Evolutionary conservation across 2,329 filamentous ascomycete genomes (phyloP), one percentile per base, ranked within the genome.

Genomic region (Aspergillus sp.): DNA sequence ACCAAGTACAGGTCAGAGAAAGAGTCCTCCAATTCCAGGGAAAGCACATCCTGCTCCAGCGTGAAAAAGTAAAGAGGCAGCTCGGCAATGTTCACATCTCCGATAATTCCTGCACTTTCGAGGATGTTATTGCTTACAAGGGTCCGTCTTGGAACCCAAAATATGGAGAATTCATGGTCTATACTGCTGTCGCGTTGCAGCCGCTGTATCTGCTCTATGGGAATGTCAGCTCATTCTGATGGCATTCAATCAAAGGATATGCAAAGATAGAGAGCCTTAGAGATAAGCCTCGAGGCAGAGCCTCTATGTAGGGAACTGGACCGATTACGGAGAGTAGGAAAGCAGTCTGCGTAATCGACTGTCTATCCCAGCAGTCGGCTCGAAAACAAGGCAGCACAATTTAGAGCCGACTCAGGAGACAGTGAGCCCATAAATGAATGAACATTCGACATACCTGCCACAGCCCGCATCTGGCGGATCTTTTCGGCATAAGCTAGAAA

Each of bases 131-230:
- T 92, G 65, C 91, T 95, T 54, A 98, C 89, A 54, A 96, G 81
- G 4, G 95, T 98, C 60, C 95, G 89, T 57, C 95, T 87, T 5
- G 96, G 93, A 42, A 96, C 90, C 90, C 95, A 98, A 72, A 97
- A 93, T 66, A 99, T 89, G 62, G 93, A 93, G 72, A 98, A 96
- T 67, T 99, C 93, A 83, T 99, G 95, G 64, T 92, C 90, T 47
- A 88, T 90, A 68, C 91, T 89, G 71, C 89, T 93, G 74, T 95
- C 91, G 69, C 89, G 89, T 68, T 93, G 91, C 57, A 98, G 81
- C 59, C 90, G 88, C 74, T 93, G 93, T 67, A 98, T 92, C 79
- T 98, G 92, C 66, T 90, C 93, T 97, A 68, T 54, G 58, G 38
- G 55, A 60, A 72, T 83, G 82, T 89, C 76, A 89, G 85, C 80